These are phyloP conservation scores for Metarhizium humberi DNA, from an alignment of 2,329 filamentous ascomycete genomes.

Conservation along the genomic window DNA sequence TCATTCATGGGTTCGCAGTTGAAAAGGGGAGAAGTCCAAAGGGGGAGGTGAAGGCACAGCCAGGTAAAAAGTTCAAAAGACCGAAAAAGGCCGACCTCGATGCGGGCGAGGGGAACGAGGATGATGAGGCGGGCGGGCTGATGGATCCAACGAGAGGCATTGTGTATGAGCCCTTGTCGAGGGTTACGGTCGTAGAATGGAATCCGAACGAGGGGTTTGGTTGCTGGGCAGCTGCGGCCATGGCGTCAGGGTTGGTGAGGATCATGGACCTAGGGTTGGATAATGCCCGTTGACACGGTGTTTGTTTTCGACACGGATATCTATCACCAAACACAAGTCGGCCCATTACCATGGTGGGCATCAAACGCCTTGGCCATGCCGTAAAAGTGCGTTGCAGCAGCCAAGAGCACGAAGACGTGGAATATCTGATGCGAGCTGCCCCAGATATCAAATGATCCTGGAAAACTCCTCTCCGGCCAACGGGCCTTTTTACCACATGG, in stretches of 20 bases:
- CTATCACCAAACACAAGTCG: conserved; percentile 31
- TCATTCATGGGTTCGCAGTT: conserved; percentile 41
- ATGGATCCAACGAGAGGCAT: conserved; percentile 33
- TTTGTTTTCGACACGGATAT: too few relatives aligned
- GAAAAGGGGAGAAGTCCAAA: conserved; percentile 40
- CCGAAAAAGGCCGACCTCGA: conserved; percentile 23
- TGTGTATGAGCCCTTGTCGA: conserved; percentile 53
- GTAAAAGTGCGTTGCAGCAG: conserved; percentile 71
- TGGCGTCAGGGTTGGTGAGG: conserved; percentile 58
- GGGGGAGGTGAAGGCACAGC: conserved; percentile 27
- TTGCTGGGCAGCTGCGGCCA: conserved; percentile 57
- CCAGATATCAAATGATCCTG: conserved; percentile 79
- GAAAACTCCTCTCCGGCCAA: conserved; percentile 71
- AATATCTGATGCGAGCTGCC: conserved; percentile 96
- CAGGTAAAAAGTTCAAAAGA: conserved; percentile 25
- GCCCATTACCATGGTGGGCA: conserved; percentile 60
- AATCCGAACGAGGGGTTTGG: conserved; percentile 58
- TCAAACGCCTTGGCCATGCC: conserved; percentile 81
- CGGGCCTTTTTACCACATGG: conserved; percentile 41
- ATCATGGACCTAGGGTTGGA: conserved; percentile 55
- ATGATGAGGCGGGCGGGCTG: conserved; percentile 21
- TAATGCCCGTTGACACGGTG: conserved; percentile 8
- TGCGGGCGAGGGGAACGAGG: conserved; percentile 17
- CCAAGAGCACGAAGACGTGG: conserved; percentile 78
- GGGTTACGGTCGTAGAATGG: conserved; percentile 55